Conservation (phyloP, 805 yeast genomes). For the Zygoascus biomembranicola region DNA sequence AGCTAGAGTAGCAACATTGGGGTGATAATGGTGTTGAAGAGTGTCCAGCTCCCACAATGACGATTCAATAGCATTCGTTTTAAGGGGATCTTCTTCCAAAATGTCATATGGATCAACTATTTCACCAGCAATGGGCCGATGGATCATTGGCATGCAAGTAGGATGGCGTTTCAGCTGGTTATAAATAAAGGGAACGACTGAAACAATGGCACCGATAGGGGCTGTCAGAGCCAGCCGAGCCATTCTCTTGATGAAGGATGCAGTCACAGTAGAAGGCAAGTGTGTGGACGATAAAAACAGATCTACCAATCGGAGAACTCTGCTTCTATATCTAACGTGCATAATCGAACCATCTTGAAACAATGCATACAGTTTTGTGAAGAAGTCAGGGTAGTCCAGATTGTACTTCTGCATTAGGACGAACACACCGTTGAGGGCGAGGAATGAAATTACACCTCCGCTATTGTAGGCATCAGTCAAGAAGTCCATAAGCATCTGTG, state of each 20-base stretch:
- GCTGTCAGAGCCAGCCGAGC: slow-evolving; percentile 67
- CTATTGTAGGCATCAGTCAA: slow-evolving; percentile 74
- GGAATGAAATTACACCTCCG: slow-evolving; percentile 55
- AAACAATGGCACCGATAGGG: slow-evolving; percentile 83
- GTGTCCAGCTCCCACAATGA: slow-evolving; percentile 91
- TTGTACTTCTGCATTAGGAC: slow-evolving; percentile 74
- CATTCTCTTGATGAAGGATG: slow-evolving; percentile 79
- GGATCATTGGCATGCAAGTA: slow-evolving; percentile 84
- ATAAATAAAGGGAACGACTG: slow-evolving; percentile 83
- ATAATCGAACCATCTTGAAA: slow-evolving; percentile 60
- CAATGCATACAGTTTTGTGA: slow-evolving; percentile 68
- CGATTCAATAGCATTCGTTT: slow-evolving; percentile 71
- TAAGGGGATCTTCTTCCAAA: slow-evolving; percentile 62
- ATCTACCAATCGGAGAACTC: slow-evolving; percentile 83
- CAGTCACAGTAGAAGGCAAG: slow-evolving; percentile 71
- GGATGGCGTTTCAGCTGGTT: slow-evolving; percentile 88
- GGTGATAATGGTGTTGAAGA: slow-evolving; percentile 79
- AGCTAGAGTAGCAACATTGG: slow-evolving; percentile 89
- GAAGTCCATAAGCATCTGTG: slow-evolving; percentile 86
- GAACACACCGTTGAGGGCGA: slow-evolving; percentile 82
- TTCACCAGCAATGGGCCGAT: slow-evolving; percentile 30
- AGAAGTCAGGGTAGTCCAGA: slow-evolving; percentile 88
- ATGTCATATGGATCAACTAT: slow-evolving; percentile 58
- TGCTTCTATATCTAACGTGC: slow-evolving; percentile 71
- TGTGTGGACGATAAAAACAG: slow-evolving; percentile 81